phyloP scores from a whole-genome alignment of 768 basidiomycete genomes.

The Thelephora ganbajun region DNA sequence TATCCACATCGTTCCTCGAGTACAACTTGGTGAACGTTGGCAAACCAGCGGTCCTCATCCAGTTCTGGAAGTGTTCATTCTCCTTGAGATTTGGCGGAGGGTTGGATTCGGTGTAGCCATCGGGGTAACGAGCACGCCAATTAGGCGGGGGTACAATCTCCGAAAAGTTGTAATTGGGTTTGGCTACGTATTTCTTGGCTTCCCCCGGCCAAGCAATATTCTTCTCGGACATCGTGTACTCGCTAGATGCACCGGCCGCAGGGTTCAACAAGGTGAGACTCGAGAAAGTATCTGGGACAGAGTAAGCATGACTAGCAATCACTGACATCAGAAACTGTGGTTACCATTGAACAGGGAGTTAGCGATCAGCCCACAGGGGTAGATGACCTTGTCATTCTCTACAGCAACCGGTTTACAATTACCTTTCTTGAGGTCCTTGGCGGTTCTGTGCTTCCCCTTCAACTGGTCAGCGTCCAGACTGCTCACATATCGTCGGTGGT shows the following conservation, averaged over 20 bases:
- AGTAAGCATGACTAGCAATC: neutral
- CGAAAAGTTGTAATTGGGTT: conserved; percentile 46
- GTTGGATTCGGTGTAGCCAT: conserved; percentile 50
- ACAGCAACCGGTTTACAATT: conserved; percentile 81
- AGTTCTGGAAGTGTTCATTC: conserved; percentile 96
- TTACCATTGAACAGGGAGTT: conserved; percentile 93
- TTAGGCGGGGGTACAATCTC: conserved; percentile 87
- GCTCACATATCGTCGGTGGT: conserved; percentile 95
- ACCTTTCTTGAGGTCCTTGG: conserved; percentile 38
- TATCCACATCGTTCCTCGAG: conserved; percentile 74
- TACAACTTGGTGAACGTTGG: conserved; percentile 96
- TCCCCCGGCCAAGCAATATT: conserved; percentile 97
- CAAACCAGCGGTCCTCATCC: conserved; percentile 97
- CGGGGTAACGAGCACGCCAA: conserved; percentile 63
- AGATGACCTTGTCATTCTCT: conserved; percentile 44
- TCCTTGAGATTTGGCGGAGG: conserved; percentile 58
- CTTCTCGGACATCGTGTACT: conserved; percentile 60
- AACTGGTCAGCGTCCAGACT: conserved; percentile 79
- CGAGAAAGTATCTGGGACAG: conserved; percentile 58
- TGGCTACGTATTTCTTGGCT: conserved; percentile 70
- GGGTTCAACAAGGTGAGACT: conserved; percentile 46
- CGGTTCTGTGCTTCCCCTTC: conserved; percentile 48
- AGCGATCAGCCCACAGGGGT: conserved; percentile 94
- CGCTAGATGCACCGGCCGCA: conserved; percentile 24
- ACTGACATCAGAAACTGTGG: conserved; percentile 9